phyloP scores from a whole-genome alignment of 2,329 filamentous ascomycete species.

The Truncatella angustata region DNA sequence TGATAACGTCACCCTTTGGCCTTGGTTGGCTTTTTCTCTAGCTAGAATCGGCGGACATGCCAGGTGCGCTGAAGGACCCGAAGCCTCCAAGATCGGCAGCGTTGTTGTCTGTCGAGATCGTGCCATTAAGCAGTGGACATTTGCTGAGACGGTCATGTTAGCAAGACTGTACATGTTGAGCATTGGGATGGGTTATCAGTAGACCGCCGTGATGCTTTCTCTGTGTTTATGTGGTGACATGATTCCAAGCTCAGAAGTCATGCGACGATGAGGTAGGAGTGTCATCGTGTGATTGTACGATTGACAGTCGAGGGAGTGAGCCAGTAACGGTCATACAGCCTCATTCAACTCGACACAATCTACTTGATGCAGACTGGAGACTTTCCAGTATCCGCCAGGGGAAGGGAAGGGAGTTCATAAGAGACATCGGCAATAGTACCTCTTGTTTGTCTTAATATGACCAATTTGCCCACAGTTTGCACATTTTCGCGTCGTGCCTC shows the following conservation, averaged over 20 bases:
- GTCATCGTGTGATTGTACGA: neutral
- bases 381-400: neutral
- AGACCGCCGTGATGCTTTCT: neutral
- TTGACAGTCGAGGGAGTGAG: neutral
- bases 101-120: conserved; percentile 62
- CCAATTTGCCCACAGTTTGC: conserved; percentile 96
- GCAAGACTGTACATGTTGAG: conserved; percentile 13
- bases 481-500: conserved; percentile 83
- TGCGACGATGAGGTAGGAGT: neutral
- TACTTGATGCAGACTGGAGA: neutral
- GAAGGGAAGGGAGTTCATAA: conserved; percentile 9
- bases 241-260: neutral
- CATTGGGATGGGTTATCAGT: neutral
- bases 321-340: neutral
- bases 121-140: conserved; percentile 86
- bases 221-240: neutral
- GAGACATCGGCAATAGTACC: conserved; percentile 56
- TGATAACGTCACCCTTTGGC: no score
- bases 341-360: neutral
- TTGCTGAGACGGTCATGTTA: conserved; percentile 31
- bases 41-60: neutral
- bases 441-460: conserved; percentile 99
- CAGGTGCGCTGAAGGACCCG: conserved; percentile 36
- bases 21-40: neutral
- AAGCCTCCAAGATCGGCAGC: conserved; percentile 58